These are phyloP conservation scores for Bryopsis sp. DNA, from an alignment of 139 green algal genomes.

Conservation along the genomic window DNA sequence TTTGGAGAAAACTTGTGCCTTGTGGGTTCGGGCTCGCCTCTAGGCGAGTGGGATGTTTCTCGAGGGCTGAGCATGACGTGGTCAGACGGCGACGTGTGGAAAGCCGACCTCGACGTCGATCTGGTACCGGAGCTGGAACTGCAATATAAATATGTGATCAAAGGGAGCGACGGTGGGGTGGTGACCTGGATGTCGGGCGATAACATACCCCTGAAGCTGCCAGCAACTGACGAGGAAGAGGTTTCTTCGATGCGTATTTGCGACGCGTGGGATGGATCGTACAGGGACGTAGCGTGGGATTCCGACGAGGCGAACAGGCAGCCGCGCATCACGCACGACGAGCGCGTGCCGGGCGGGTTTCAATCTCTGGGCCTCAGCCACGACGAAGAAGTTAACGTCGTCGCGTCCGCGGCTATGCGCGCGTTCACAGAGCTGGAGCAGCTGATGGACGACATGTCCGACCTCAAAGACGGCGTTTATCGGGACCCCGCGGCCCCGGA, in stretches of 20 bases:
- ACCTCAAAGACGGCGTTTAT: no score
- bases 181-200: slow-evolving; percentile 7
- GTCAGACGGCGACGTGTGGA: slow-evolving; percentile 11
- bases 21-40: background rate
- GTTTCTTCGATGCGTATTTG: background rate
- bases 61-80: background rate
- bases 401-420: no score
- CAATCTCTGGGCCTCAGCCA: no score
- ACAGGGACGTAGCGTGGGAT: background rate
- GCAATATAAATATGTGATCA: slow-evolving; percentile 14
- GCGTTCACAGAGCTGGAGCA: no score
- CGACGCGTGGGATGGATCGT: slow-evolving; percentile 7
- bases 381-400: no score
- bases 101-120: background rate
- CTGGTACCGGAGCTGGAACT: background rate
- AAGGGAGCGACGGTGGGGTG: background rate
- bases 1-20: slow-evolving; percentile 6
- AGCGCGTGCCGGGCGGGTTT: no score
- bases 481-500: slow-evolving; percentile 5
- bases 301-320: background rate
- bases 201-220: background rate
- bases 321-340: no score
- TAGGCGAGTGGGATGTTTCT: slow-evolving; percentile 1
- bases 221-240: background rate
- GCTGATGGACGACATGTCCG: no score